Evolutionary conservation across 2,329 filamentous ascomycete species (phyloP).

Genomic region (Cladosporium sp.): DNA sequence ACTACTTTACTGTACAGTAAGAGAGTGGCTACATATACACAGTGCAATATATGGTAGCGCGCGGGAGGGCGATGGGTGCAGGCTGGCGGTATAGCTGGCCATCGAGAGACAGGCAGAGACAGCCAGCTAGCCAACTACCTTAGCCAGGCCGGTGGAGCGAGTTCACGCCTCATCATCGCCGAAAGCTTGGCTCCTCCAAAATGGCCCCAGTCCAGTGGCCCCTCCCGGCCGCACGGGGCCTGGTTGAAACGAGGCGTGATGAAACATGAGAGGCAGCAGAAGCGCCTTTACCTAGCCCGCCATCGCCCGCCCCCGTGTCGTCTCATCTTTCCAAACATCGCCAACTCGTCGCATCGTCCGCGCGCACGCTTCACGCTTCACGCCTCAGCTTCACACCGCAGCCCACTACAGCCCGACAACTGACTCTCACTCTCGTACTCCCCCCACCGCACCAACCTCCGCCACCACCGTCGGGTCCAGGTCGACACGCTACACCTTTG

Average conservation of each 20-base stretch:
- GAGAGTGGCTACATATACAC: neutral
- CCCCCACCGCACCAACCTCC: conserved; percentile 12
- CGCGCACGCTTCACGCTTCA: neutral
- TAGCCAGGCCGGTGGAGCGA: neutral
- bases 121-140: no score
- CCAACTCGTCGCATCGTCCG: neutral
- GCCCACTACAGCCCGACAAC: neutral
- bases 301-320: neutral
- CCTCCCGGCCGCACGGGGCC: neutral
- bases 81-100: neutral
- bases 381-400: neutral
- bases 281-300: conserved; percentile 1
- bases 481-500: neutral
- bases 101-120: neutral
- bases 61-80: neutral
- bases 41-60: conserved; percentile 5
- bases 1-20: neutral
- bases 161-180: neutral
- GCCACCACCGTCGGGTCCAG: conserved; percentile 12
- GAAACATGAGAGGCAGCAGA: neutral
- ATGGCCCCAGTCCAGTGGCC: no score
- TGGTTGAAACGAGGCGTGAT: neutral
- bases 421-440: neutral
- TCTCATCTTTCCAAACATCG: conserved; percentile 11
- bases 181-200: neutral